Percentiles rank a stretch among this genome's conserved stretches.
Conservation (phyloP, 2,329 filamentous ascomycete genomes). For the Tolypocladium tropicale region DNA sequence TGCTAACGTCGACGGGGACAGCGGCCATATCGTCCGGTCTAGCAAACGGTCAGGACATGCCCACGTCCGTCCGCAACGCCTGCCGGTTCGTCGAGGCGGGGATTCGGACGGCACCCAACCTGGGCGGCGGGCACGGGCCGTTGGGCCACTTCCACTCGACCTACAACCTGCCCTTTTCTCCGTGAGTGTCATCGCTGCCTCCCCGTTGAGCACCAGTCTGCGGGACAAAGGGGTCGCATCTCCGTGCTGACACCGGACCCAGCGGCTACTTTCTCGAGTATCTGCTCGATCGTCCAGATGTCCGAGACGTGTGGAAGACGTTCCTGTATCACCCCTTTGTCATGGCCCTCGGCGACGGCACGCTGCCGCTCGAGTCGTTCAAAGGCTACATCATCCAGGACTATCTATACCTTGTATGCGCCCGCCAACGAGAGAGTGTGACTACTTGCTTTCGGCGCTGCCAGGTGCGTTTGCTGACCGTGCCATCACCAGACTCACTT, state of each 20-base stretch:
- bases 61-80: constrained; percentile 53
- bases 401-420: constrained; percentile 70
- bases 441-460: background rate
- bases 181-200: constrained; percentile 27
- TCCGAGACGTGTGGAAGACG: constrained; percentile 61
- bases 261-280: constrained; percentile 78
- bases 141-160: constrained; percentile 72
- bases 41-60: constrained; percentile 45
- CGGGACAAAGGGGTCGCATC: no score
- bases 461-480: background rate
- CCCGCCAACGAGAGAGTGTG: background rate
- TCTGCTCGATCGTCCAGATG: constrained; percentile 62
- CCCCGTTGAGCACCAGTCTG: background rate
- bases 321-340: constrained; percentile 82
- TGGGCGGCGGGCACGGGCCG: constrained; percentile 60
- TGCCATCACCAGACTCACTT: constrained; percentile 58
- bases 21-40: constrained; percentile 69
- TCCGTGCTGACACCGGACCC: background rate
- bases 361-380: constrained; percentile 65
- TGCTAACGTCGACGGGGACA: constrained; percentile 14
- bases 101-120: constrained; percentile 52
- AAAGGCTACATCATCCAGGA: constrained; percentile 87
- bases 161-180: constrained; percentile 56
- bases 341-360: constrained; percentile 62
- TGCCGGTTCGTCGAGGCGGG: constrained; percentile 63